Conservation (phyloP, 306 rosid genomes). For the Sicyos edulis region DNA sequence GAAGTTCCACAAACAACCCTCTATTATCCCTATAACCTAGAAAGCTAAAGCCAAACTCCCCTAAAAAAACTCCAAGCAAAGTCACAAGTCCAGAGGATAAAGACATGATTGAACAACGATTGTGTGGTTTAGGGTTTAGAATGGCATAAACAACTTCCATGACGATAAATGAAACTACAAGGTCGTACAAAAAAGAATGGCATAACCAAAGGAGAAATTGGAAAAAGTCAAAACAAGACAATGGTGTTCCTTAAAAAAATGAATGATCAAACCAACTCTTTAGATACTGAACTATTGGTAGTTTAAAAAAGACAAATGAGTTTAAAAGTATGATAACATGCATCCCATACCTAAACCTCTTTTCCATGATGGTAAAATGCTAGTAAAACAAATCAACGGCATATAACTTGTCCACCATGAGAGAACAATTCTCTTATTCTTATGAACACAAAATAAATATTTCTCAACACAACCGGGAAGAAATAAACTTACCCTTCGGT, state of each 20-base stretch:
- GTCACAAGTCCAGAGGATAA: not conserved
- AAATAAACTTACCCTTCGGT: conserved; percentile 75
- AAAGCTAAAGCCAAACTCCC: too few relatives aligned
- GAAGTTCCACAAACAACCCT: too few relatives aligned
- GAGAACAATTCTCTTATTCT: not conserved
- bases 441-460: not conserved
- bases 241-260: not conserved
- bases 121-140: not conserved
- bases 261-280: not conserved
- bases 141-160: not conserved
- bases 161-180: not conserved
- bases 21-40: too few relatives aligned
- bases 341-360: not conserved
- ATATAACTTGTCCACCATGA: not conserved
- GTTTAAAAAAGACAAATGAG: not conserved
- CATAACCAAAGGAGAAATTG: not conserved
- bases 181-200: not conserved
- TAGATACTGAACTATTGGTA: not conserved
- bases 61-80: too few relatives aligned
- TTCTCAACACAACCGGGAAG: not conserved
- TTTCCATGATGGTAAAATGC: not conserved
- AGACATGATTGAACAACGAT: not conserved
- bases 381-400: not conserved
- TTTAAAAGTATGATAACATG: not conserved
- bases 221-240: not conserved